A percentile compares a stretch with the other conserved stretches of the same genome.
These are phyloP conservation scores for Arxiozyma slooffiae DNA, from an alignment of 1,139 yeast species.

Conservation along the genomic window DNA sequence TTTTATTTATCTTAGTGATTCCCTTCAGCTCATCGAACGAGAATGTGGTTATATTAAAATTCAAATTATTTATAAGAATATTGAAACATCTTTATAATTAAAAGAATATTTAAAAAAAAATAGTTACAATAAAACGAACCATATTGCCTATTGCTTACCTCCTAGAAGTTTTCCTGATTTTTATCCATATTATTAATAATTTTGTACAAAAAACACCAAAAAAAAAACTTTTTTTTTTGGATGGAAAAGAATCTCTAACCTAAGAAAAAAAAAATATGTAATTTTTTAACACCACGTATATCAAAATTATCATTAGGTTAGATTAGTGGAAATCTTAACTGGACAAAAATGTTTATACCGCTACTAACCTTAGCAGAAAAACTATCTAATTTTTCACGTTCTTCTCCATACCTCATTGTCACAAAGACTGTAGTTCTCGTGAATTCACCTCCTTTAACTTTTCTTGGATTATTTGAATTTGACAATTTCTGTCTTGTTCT, in stretches of 20 bases:
- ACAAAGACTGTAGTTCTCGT: constrained; percentile 72
- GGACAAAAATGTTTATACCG: constrained; percentile 39
- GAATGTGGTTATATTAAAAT: background rate
- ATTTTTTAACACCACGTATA: constrained; percentile 55
- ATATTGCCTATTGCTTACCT: too few species aligned
- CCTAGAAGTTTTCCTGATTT: too few species aligned
- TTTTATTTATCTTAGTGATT: background rate
- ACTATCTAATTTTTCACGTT: background rate
- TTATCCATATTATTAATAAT: too few species aligned
- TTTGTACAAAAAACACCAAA: too few species aligned
- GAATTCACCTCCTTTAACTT: constrained; percentile 42
- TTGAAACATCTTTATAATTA: background rate
- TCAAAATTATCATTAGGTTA: constrained; percentile 83
- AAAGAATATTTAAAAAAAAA: too few species aligned
- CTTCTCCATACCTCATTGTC: constrained; percentile 31
- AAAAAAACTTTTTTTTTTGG: too few species aligned
- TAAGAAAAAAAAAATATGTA: constrained; percentile 70
- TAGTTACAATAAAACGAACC: too few species aligned
- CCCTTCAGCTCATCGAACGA: background rate
- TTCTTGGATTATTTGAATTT: constrained; percentile 43
- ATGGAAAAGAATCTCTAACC: background rate
- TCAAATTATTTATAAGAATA: constrained; percentile 1
- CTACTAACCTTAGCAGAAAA: background rate
- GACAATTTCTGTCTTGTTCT: constrained; percentile 50
- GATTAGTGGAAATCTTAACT: constrained; percentile 60